Evolutionary conservation across 495 filamentous ascomycete genomes (phyloP), one percentile per base, ranked within the genome.

Genomic region (Cenococcum geophilum): DNA sequence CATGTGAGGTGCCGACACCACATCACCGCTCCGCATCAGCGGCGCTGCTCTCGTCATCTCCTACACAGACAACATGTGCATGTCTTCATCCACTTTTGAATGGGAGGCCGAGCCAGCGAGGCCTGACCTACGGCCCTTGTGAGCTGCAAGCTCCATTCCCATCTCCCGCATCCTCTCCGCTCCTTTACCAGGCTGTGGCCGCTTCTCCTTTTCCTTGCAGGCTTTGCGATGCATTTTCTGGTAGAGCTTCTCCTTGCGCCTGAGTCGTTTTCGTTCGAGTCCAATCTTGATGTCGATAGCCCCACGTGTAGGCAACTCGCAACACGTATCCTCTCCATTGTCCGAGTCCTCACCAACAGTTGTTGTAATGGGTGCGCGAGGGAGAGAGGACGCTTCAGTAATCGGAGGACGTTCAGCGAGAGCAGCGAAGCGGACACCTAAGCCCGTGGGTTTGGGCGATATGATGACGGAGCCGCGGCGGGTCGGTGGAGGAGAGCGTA

Each of bases 281-380:
- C 93, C 93, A 70, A 95, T 91, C 74, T 96, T 90, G 64, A 98
- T 97, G 70, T 97, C 95, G 65, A 97, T 92, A 32, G 93, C 91
- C 49, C 91, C 90, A 62, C 93, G 74, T 23, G 68, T 68, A 9
- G 68, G 70, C 0, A 63, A 37, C 23, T 71, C 70, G 1, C 55
- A 55, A 32, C 60, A 21, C 10, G 61, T 66, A 52, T 67, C 66
- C 21, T 68, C 63, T 36, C 65, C 56, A 20, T 58, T 65, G 16
- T 69, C 67, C 43, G 45, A 49, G 32, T 50, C 64, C 22, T 69
- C 66, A 22, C 57, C 56, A 9, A 40, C 61, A 51, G 5, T 49
- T 37, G 56, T 10, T 0, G 47, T 25, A 21, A 57, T 57, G 18
- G 65, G 67, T 32, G 59, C 71, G 4, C 71, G 73, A 0, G 73